Evolutionary conservation across 1,284 basidiomycete genomes (phyloP).

Genomic region (Ceratobasidium sp.): DNA sequence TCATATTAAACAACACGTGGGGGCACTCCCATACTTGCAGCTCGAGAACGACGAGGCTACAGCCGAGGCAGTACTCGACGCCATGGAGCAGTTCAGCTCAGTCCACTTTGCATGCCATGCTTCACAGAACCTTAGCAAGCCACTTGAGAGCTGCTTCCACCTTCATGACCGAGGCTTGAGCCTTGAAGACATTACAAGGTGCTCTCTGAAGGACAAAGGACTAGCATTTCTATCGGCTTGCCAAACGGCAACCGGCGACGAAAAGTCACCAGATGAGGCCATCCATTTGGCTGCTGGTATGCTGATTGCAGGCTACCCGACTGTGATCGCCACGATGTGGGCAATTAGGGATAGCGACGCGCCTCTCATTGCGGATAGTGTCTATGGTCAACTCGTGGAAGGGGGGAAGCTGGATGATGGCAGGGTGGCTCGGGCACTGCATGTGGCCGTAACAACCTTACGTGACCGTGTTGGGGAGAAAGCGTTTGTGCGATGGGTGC

Average conservation of each 20-base stretch:
- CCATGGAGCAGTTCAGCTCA: not conserved
- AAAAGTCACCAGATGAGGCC: not conserved
- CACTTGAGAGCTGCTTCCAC: not conserved
- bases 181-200: not conserved
- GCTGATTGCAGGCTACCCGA: slow-evolving; percentile 7
- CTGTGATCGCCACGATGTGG: too few species aligned
- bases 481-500: too few species aligned
- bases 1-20: not conserved
- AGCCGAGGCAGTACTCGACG: not conserved
- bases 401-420: not conserved
- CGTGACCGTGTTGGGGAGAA: too few species aligned
- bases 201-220: not conserved
- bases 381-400: too few species aligned
- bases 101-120: slow-evolving; percentile 5
- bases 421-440: too few species aligned
- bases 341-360: too few species aligned
- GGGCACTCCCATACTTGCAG: not conserved
- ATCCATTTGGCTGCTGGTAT: slow-evolving; percentile 17
- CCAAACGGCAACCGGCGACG: not conserved
- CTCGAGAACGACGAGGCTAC: not conserved
- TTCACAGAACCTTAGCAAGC: not conserved
- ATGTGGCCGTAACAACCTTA: too few species aligned
- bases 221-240: slow-evolving; percentile 19
- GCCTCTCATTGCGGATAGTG: too few species aligned
- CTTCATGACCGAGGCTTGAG: not conserved